Base-by-base conservation (phyloP, 306 rosid genomes). In the Inga laurina region DNA sequence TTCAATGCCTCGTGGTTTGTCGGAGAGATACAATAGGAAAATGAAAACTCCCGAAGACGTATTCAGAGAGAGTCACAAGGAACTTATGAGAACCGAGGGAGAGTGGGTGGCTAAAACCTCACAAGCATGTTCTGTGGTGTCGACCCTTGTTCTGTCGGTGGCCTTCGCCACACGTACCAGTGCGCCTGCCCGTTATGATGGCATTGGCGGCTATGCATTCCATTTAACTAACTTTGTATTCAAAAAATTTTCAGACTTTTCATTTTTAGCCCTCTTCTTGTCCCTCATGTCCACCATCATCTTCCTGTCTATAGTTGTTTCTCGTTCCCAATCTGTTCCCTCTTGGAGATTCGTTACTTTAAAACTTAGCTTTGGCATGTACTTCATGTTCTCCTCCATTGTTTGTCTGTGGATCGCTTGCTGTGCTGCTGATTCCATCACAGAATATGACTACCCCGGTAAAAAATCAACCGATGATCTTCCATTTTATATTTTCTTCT, bases 171-270 rank as follows among this genome's bases (percentile, higher is more conserved):
- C 32, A 7, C 2, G 32, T 22, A 8, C 13, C 32, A 19, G 0
- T 59, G 12, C 9, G 14, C 65, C 65, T 0, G 27, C 27, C 4
- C 12, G 62, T 54, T 54, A 18, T 7, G 24, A 4, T 54, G 24
- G 2, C 21, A 19, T 19, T 0, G 61, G 41, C 5, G 41, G 62
- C 24, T 19, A 56, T 8, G 11, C 65, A 57, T 3, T 8, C 14
- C 32, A 0, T 8, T 3, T 14, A 57, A 57, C n/a, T 34, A 1
- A 24, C 34, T 2, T 1, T 2, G 14, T 0, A n/a, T 57, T n/a
- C 65, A 1, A 3, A n/a, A 7, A 0, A 8, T 57, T n/a, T 57
- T 0, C 0, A 9, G 0, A 0, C 21, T 51, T 2, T 15, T 51
- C 57, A 51, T 51, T 51, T 14, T 0, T 4, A 8, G 57, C 57